phyloP scores from a whole-genome alignment of 768 basidiomycete genomes.

The Arthromyces matolae region DNA sequence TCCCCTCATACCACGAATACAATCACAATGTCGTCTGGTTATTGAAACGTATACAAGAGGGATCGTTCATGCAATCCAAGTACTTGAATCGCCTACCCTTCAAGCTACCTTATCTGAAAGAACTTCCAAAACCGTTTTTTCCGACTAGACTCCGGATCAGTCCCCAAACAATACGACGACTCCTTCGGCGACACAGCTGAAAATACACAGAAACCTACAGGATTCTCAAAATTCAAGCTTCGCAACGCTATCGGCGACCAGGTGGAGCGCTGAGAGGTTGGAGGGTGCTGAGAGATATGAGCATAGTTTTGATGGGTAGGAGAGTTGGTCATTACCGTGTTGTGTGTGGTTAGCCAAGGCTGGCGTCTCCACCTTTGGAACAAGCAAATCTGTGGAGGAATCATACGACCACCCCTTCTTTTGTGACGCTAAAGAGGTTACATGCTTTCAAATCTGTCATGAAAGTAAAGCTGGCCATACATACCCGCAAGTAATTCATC shows the following conservation, averaged over 20 bases:
- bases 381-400: constrained; percentile 39
- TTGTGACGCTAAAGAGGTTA: constrained; percentile 33
- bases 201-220: neutral
- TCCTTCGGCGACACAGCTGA: constrained; percentile 4
- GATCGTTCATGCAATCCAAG: constrained; percentile 10
- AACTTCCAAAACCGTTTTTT: constrained; percentile 19
- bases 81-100: constrained; percentile 12
- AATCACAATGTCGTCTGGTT: constrained; percentile 16
- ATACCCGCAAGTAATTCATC: constrained; percentile 38
- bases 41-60: constrained; percentile 5
- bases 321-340: constrained; percentile 9
- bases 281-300: constrained; percentile 38
- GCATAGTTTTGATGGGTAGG: neutral
- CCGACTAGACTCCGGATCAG: constrained; percentile 13
- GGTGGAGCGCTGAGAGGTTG: constrained; percentile 43
- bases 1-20: no score
- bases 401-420: constrained; percentile 52
- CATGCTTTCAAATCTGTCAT: neutral
- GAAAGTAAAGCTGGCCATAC: constrained; percentile 4
- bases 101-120: constrained; percentile 4
- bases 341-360: constrained; percentile 1
- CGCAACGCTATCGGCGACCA: constrained; percentile 53
- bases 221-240: constrained; percentile 35
- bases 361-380: constrained; percentile 26
- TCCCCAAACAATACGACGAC: constrained; percentile 8